Base-by-base conservation (phyloP, 2,329 filamentous ascomycete species). In the Aureobasidium lini region DNA sequence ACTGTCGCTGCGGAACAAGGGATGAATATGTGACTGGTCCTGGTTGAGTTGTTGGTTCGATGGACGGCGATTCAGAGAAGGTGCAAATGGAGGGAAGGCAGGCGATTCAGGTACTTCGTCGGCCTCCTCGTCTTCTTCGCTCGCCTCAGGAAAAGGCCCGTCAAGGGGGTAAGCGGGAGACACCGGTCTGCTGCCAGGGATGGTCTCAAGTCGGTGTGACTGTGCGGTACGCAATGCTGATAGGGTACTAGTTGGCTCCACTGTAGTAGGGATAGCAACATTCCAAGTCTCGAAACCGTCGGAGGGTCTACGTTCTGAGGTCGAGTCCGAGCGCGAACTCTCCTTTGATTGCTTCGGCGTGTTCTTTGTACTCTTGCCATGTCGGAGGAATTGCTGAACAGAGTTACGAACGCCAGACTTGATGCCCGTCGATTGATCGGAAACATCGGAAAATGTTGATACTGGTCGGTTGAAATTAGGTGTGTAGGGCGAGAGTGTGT, bases 201-300 rank as follows among this genome's bases (percentile, higher is more conserved):
- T 91, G 0, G 88, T 86, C 68, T 90, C 87, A 6, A 92, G 77
- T 56, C 81, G 80, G 32, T 79, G 79, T 36, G 74, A 70, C 57
- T 76, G 74, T 11, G 72, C 70, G 9, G 59, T 66, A 4, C 34
- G 54, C 9, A 57, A 34, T 18, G 43, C 28, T 37, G 54, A 34
- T 23, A 32, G 18, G 67, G 46, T 76, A 13, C 75, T 75, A 28
- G 78, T 76, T 10, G 77, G 42, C 28, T 61, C 61, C 9, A 60
- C 72, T 56, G 80, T 81, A 54, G 83, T 67, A 1, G 84, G 78
- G 65, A 85, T 81, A 31, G 83, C 81, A 63, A 85, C 81, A 2
- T 81, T 85, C 88, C 88, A 90, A 2, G 81, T 84, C 66, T 90
- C 87, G 66, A 90, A 90, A 1, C 83, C 82, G 62, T 88, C 85